Conservation (phyloP, 2,329 filamentous ascomycete genomes). For the Gliomastix tumulicola region DNA sequence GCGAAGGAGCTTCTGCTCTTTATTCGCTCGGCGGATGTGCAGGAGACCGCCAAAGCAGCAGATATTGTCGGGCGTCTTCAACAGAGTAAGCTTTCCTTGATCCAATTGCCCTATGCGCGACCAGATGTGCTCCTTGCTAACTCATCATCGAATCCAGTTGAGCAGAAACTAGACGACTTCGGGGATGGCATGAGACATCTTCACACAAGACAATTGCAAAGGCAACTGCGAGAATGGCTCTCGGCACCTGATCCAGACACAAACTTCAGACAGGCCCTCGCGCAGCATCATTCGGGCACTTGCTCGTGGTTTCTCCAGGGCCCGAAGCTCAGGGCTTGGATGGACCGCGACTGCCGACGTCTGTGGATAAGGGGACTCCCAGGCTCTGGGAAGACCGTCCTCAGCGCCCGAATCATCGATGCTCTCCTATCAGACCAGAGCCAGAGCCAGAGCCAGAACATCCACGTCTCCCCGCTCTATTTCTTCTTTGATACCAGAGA, state of each 20-base stretch:
- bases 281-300: neutral
- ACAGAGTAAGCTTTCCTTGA: neutral
- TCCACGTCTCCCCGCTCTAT: neutral
- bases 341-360: neutral
- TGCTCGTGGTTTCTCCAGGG: neutral
- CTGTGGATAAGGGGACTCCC: neutral
- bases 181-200: neutral
- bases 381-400: neutral
- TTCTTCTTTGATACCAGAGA: neutral
- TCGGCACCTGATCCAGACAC: neutral
- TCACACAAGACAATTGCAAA: neutral
- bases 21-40: neutral
- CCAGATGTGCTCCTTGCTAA: neutral
- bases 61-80: neutral
- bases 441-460: too few relatives aligned
- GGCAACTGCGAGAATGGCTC: neutral
- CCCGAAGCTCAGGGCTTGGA: neutral
- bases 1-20: constrained; percentile 5
- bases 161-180: neutral
- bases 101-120: neutral
- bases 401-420: neutral
- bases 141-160: too few relatives aligned
- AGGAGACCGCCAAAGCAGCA: neutral
- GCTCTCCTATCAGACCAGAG: neutral
- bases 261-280: neutral